Conservation (phyloP, 1,139 yeast genomes). For the Arxiozyma slooffiae region DNA sequence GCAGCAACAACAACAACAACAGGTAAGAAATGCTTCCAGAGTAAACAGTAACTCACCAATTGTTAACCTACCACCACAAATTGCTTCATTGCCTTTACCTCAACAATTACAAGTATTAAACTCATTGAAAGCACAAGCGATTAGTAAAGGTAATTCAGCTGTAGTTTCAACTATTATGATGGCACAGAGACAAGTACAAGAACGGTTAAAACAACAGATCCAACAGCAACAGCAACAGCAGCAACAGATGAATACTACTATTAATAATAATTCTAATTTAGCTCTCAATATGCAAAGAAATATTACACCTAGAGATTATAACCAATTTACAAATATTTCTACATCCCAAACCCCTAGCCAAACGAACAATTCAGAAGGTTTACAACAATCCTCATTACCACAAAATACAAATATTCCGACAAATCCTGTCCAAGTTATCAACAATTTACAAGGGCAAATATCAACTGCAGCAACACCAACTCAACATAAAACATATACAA, state of each 20-base stretch:
- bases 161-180: conserved; percentile 34
- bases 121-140: conserved; percentile 27
- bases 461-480: conserved; percentile 2
- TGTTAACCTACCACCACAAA: conserved; percentile 29
- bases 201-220: conserved; percentile 16
- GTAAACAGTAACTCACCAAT: conserved; percentile 5
- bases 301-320: background rate
- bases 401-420: background rate
- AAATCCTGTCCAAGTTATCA: background rate
- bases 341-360: background rate
- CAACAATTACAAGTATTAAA: conserved; percentile 27
- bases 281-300: background rate
- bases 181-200: conserved; percentile 31
- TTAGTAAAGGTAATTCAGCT: conserved; percentile 26
- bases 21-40: background rate
- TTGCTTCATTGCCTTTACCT: conserved; percentile 28
- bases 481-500: background rate
- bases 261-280: background rate
- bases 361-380: background rate
- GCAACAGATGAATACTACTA: no score
- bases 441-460: conserved; percentile 1
- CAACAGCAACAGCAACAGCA: conserved; percentile 21
- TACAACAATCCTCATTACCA: background rate
- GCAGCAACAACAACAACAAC: no score
- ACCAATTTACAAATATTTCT: background rate